phyloP scores from a whole-genome alignment of 2,329 filamentous ascomycete genomes.

The Ceratocystis eucalypticola region DNA sequence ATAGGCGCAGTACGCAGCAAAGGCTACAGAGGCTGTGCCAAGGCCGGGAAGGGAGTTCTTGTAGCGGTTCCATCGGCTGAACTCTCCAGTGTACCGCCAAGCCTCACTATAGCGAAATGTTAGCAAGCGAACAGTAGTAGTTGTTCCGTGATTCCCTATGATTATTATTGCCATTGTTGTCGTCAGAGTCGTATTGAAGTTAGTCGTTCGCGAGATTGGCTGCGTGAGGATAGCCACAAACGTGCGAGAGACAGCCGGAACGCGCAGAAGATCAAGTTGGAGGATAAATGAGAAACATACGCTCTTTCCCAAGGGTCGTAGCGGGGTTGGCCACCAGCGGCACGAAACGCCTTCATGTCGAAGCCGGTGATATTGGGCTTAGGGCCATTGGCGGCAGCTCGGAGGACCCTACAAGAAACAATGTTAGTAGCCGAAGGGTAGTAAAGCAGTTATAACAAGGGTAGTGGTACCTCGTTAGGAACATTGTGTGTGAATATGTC shows the following conservation, averaged over 20 bases:
- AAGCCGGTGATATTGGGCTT: slow-evolving; percentile 83
- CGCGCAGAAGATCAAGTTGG: not conserved
- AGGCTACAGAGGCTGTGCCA: slow-evolving; percentile 83
- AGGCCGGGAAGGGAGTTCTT: slow-evolving; percentile 76
- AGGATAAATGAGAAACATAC: slow-evolving; percentile 33
- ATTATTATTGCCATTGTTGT: too few relatives aligned
- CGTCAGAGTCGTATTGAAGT: not conserved
- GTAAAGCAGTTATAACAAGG: not conserved
- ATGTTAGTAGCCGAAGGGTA: not conserved
- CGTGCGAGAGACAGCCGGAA: not conserved
- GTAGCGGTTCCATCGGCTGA: slow-evolving; percentile 81
- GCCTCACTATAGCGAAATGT: slow-evolving; percentile 51
- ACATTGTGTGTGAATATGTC: slow-evolving; percentile 19
- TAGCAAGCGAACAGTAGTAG: not conserved
- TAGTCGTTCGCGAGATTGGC: not conserved
- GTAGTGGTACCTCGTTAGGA: not conserved
- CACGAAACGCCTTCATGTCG: slow-evolving; percentile 67
- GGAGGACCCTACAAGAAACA: slow-evolving; percentile 31
- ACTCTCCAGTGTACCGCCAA: slow-evolving; percentile 85
- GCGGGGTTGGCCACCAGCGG: slow-evolving; percentile 48
- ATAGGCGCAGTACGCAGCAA: slow-evolving; percentile 76
- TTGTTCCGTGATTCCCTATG: too few relatives aligned
- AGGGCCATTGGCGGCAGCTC: slow-evolving; percentile 37
- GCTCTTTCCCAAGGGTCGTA: slow-evolving; percentile 55
- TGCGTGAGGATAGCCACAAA: slow-evolving; percentile 11